These are phyloP conservation scores for Silene coronaria DNA, from an alignment of 179 eudicot species.

Conservation along the genomic window DNA sequence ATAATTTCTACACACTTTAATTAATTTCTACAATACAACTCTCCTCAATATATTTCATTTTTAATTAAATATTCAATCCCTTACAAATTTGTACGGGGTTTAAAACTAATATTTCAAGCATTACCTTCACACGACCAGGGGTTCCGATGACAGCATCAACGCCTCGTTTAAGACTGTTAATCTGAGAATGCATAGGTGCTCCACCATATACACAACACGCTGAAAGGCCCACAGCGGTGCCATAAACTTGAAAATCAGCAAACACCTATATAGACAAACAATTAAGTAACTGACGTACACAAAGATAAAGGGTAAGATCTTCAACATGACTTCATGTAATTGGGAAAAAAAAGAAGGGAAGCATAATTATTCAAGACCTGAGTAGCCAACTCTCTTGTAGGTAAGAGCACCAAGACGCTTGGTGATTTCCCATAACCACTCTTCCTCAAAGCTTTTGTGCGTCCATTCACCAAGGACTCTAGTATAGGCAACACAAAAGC, in stretches of 20 bases:
- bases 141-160: constrained; percentile 78
- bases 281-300: background rate
- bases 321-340: background rate
- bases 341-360: background rate
- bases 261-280: constrained; percentile 38
- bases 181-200: constrained; percentile 55
- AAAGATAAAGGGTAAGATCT: background rate
- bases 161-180: constrained; percentile 54
- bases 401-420: constrained; percentile 75
- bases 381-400: constrained; percentile 85
- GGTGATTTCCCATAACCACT: constrained; percentile 73
- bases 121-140: constrained; percentile 61
- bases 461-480: constrained; percentile 81
- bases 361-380: constrained; percentile 43
- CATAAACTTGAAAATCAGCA: constrained; percentile 70
- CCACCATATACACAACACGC: constrained; percentile 79
- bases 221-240: constrained; percentile 53
- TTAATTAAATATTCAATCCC: too few species aligned
- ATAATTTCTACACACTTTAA: too few species aligned
- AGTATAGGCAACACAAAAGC: constrained; percentile 91
- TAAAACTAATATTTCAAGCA: too few species aligned
- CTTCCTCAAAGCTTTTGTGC: constrained; percentile 43
- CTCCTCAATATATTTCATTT: too few species aligned
- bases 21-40: too few species aligned
- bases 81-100: too few species aligned